phyloP scores from a whole-genome alignment of 176 grass and related monocot genomes.

The Themeda triandra region DNA sequence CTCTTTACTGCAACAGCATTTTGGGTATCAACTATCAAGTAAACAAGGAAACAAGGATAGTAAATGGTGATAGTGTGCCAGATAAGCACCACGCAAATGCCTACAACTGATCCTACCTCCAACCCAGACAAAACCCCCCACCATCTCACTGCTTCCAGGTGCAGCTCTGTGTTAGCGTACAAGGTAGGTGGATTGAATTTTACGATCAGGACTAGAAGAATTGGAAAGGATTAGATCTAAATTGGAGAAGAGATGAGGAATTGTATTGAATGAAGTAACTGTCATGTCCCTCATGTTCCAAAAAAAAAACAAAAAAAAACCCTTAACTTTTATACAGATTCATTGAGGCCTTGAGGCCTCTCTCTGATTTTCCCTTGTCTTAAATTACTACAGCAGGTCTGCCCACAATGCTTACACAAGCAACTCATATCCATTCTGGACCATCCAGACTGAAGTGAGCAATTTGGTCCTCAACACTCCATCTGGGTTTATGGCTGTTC shows the following conservation, averaged over 20 bases:
- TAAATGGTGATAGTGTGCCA: neutral
- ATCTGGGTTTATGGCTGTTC: neutral
- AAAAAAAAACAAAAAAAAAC: too few relatives aligned
- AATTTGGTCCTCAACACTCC: too few relatives aligned
- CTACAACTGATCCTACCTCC: neutral
- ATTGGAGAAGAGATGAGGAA: neutral
- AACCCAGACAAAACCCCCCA: neutral
- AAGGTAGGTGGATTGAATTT: neutral
- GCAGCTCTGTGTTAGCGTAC: neutral
- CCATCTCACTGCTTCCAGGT: neutral
- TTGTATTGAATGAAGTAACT: neutral
- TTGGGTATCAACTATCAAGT: neutral
- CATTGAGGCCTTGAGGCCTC: neutral
- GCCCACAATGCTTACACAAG: neutral
- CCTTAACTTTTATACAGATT: neutral
- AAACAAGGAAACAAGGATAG: neutral
- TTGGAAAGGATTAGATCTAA: neutral
- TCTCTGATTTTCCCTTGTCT: neutral
- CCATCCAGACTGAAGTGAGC: neutral
- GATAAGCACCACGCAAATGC: neutral
- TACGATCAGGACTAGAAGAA: neutral
- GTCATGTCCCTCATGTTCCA: neutral
- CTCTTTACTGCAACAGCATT: neutral
- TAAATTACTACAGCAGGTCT: neutral
- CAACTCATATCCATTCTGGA: neutral